Percentiles rank a stretch among this genome's conserved stretches.
Evolutionary conservation across 768 basidiomycete species (phyloP).

Genomic region (Lepiota venenata): DNA sequence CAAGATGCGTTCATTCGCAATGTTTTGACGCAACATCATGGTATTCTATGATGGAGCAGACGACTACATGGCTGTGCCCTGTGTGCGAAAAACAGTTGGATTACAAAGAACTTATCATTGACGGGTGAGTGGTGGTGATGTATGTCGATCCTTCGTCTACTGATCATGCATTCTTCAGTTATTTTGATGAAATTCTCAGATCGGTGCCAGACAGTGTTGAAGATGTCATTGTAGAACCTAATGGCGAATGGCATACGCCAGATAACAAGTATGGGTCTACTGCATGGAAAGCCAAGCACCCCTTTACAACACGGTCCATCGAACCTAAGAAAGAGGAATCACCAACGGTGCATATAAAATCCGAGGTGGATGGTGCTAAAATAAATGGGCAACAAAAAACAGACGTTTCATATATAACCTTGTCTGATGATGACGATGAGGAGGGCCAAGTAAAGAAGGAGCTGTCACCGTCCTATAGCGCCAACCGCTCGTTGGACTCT

Average conservation of each 20-base stretch:
- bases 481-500: constrained; percentile 28
- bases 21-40: constrained; percentile 96
- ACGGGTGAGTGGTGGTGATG: constrained; percentile 56
- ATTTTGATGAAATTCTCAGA: constrained; percentile 82
- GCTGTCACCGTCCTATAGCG: constrained; percentile 59
- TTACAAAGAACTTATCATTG: constrained; percentile 81
- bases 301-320: constrained; percentile 25
- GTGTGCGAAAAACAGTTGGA: constrained; percentile 83
- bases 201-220: constrained; percentile 77
- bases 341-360: constrained; percentile 20
- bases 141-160: neutral
- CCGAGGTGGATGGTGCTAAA: constrained; percentile 26
- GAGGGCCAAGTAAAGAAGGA: constrained; percentile 75
- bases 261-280: constrained; percentile 82
- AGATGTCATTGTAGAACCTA: constrained; percentile 90
- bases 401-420: constrained; percentile 53
- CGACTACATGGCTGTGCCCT: constrained; percentile 94
- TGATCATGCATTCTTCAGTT: constrained; percentile 42
- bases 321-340: constrained; percentile 29
- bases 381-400: constrained; percentile 42
- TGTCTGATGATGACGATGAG: constrained; percentile 80
- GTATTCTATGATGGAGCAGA: constrained; percentile 95
- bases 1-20: constrained; percentile 83
- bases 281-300: constrained; percentile 63
- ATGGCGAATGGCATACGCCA: constrained; percentile 94